Evolutionary conservation across 495 filamentous ascomycete species (phyloP), one percentile per base, ranked within the genome.

Genomic region (Hypoxylon fuscum): DNA sequence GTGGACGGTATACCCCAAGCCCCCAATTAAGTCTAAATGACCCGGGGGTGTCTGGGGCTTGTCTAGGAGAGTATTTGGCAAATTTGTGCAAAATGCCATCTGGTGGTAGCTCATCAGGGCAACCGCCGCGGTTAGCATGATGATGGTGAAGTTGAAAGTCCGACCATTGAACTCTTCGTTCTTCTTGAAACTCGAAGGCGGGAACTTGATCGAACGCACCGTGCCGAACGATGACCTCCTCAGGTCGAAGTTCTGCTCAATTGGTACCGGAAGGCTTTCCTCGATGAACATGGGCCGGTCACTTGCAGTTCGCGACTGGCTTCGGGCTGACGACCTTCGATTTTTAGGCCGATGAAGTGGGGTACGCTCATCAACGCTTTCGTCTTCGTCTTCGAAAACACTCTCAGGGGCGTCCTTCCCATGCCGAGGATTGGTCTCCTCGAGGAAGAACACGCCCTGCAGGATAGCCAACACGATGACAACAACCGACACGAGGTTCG

Each of bases 391-490:
- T 8, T 62, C 55, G 41, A 57, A 41, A 0, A 69, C 54, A 11
- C 47, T 37, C 5, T 54, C 59, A 3, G 37, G 43, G 3, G 41
- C 41, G 4, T 12, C 7, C 14, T 58, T 51, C 23, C 34, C 40
- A 7, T 15, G 17, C 12, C 50, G 62, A 47, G 85, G 87, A 66
- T 96, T 92, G 2, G 92, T 96, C 76, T 96, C 92, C 76, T 96
- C 90, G 55, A 96, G 77, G 76, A 95, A 96, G 41, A 96, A 67
- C 37, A 90, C 79, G 9, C 92, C 92, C 59, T 94, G 81, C 8
- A 85, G 70, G 21, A 96, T 86, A 25, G 90, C 90, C 42, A 88
- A 77, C 17, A 85, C 63, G 7, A 96, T 84, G 42, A 93, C 80
- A 4, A 79, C 73, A 55, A 92, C 84, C 66, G 92, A 93, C 25